Percentiles rank a stretch among this genome's conserved stretches.
Conservation (phyloP, 805 yeast species). For the Ogataea paraovalis region DNA sequence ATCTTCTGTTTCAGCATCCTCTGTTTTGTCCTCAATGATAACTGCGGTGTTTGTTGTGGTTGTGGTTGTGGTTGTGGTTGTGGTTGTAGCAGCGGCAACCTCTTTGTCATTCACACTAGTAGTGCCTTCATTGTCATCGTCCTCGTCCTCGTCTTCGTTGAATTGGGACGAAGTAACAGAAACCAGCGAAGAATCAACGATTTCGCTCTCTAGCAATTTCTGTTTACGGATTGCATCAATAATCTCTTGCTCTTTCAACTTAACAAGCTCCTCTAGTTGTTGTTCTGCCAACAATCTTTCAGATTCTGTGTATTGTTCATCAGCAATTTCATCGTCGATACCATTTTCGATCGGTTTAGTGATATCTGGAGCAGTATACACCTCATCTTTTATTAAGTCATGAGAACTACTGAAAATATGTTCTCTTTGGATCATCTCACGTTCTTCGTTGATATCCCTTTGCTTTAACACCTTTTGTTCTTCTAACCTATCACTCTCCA, state of each 20-base stretch:
- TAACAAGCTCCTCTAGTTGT: constrained; percentile 26
- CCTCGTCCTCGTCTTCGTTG: constrained; percentile 7
- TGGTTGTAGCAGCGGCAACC: background rate
- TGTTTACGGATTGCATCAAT: constrained; percentile 19
- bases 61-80: no score
- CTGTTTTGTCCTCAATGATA: no score
- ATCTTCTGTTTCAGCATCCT: no score
- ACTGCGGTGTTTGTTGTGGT: no score
- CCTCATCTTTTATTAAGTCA: constrained; percentile 4
- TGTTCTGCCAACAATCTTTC: constrained; percentile 26
- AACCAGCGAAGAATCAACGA: constrained; percentile 16
- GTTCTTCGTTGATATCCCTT: constrained; percentile 33
- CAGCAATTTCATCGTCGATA: constrained; percentile 6
- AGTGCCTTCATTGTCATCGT: constrained; percentile 18
- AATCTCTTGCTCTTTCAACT: constrained; percentile 25
- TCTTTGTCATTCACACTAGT: background rate
- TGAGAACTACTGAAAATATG: constrained; percentile 16
- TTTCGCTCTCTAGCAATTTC: constrained; percentile 16
- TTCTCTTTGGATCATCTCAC: constrained; percentile 35
- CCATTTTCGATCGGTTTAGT: constrained; percentile 10
- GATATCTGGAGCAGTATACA: constrained; percentile 9
- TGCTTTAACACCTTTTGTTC: constrained; percentile 37
- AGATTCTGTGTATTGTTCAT: constrained; percentile 21
- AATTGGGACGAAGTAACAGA: constrained; percentile 15
- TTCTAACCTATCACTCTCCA: constrained; percentile 29